Evolutionary conservation across 768 basidiomycete species (phyloP).

Genomic region (Lactarius quietus): DNA sequence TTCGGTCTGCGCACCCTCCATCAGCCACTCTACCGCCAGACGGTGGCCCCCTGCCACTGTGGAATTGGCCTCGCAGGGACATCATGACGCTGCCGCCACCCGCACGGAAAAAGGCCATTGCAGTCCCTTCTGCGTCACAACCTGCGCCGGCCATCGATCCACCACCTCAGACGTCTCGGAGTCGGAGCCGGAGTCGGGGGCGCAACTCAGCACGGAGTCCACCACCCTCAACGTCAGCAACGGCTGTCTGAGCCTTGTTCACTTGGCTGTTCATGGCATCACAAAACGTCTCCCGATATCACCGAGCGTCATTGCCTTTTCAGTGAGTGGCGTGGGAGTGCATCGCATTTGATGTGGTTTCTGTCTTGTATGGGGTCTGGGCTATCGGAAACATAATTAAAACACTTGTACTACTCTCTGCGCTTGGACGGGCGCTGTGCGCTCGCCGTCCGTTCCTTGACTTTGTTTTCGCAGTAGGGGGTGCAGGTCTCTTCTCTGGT

Average conservation of each 20-base stretch:
- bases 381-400: too few species aligned
- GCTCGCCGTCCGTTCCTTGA: conserved; percentile 15
- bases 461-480: neutral
- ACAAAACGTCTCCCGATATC: neutral
- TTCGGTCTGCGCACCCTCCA: neutral
- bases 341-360: neutral
- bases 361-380: neutral
- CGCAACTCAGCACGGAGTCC: neutral
- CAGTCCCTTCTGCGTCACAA: neutral
- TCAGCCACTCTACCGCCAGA: neutral
- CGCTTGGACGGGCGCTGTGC: conserved; percentile 13
- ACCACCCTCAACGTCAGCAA: neutral
- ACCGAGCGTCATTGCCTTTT: neutral
- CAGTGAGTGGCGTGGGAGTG: neutral
- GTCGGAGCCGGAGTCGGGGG: neutral
- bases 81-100: conserved; percentile 22
- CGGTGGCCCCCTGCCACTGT: conserved; percentile 19
- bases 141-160: neutral
- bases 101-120: neutral
- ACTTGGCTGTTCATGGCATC: neutral
- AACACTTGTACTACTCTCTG: neutral
- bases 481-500: neutral
- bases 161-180: neutral
- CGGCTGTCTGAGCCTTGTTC: neutral
- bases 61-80: conserved; percentile 25